Percentiles rank a stretch among this genome's conserved stretches.
phyloP scores from a whole-genome alignment of 345 rosid genomes.

The Hibiscus trionum region DNA sequence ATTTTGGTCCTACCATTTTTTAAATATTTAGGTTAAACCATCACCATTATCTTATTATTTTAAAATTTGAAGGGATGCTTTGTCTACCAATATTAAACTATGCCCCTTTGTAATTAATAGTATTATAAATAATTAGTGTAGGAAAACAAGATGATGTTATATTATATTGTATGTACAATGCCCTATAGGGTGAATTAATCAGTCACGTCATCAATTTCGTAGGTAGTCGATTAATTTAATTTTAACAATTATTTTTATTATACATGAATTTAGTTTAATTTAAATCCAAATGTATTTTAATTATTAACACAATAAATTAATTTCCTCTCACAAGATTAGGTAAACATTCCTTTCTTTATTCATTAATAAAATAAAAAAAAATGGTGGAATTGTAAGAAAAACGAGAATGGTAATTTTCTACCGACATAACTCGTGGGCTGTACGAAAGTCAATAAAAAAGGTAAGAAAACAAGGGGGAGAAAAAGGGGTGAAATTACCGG shows the following conservation, averaged over 20 bases:
- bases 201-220: too few species aligned
- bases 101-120: background rate
- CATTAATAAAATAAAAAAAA: too few species aligned
- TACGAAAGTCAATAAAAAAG: background rate
- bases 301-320: too few species aligned
- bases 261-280: too few species aligned
- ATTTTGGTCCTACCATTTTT: background rate
- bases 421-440: background rate
- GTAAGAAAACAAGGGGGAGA: background rate
- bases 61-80: constrained; percentile 7
- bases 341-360: too few species aligned
- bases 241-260: too few species aligned
- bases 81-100: background rate
- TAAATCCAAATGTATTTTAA: too few species aligned
- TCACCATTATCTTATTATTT: background rate
- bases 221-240: too few species aligned
- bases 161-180: too few species aligned
- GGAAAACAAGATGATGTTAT: background rate
- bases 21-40: background rate
- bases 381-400: background rate
- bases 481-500: too few species aligned
- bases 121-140: background rate
- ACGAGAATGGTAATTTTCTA: background rate
- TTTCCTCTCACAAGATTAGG: too few species aligned
- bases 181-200: too few species aligned